A percentile compares a stretch with the other conserved stretches of the same genome.
Conservation (phyloP, 2,329 filamentous ascomycete genomes). For the Huntiella abstrusa region DNA sequence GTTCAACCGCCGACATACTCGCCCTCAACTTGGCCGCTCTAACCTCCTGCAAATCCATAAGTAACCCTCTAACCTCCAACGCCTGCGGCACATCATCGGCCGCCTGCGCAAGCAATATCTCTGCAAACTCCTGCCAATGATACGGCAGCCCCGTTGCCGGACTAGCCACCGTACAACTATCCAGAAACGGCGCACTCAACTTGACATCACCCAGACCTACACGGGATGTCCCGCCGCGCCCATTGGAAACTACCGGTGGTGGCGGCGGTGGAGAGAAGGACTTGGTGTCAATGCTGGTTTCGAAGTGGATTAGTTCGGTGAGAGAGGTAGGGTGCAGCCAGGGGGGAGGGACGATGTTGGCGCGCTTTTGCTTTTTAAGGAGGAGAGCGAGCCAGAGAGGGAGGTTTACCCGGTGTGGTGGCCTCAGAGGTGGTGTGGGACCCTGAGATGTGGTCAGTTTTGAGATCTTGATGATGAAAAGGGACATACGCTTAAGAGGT, state of each 20-base stretch:
- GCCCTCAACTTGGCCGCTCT: slow-evolving; percentile 74
- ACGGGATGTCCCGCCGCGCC: slow-evolving; percentile 28
- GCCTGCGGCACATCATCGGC: slow-evolving; percentile 61
- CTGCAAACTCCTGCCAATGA: slow-evolving; percentile 85
- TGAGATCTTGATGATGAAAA: slow-evolving; percentile 11
- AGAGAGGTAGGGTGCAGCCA: slow-evolving; percentile 73
- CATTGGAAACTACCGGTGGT: slow-evolving; percentile 24
- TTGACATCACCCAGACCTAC: slow-evolving; percentile 16
- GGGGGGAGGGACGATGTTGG: slow-evolving; percentile 76
- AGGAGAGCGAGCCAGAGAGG: slow-evolving; percentile 91
- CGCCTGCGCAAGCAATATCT: slow-evolving; percentile 71
- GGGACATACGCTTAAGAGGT: slow-evolving; percentile 61
- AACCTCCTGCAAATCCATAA: slow-evolving; percentile 73
- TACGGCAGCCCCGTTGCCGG: slow-evolving; percentile 62
- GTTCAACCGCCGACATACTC: slow-evolving; percentile 52
- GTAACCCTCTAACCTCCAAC: slow-evolving; percentile 52
- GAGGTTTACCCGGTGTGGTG: slow-evolving; percentile 59
- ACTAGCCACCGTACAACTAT: slow-evolving; percentile 51
- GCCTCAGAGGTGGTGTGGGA: slow-evolving; percentile 53
- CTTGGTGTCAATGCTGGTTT: slow-evolving; percentile 51
- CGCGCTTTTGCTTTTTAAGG: slow-evolving; percentile 81
- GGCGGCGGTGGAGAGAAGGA: slow-evolving; percentile 64
- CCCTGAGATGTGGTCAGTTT: slow-evolving; percentile 36
- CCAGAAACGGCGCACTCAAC: slow-evolving; percentile 58
- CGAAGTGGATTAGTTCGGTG: slow-evolving; percentile 56